A percentile compares a stretch with the other conserved stretches of the same genome.
Evolutionary conservation across 2,329 filamentous ascomycete species (phyloP).

Genomic region (Colletotrichum simmondsii): DNA sequence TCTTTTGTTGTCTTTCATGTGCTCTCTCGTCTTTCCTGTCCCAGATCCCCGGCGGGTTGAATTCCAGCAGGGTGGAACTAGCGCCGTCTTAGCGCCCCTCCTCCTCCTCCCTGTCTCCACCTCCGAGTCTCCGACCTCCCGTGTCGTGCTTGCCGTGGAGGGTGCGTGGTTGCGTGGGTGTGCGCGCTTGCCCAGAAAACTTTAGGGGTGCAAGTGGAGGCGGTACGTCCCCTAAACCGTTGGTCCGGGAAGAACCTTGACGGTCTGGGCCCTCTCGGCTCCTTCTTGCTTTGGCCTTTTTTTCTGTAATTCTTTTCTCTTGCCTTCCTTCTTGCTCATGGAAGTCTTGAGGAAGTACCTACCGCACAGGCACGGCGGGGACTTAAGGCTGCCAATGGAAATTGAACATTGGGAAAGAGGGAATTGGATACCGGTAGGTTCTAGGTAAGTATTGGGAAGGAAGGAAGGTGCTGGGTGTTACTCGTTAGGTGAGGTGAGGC

Average conservation of each 20-base stretch:
- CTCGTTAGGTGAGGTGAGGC: too few relatives aligned
- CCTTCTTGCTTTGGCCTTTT: constrained; percentile 8
- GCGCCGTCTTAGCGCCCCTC: constrained; percentile 3
- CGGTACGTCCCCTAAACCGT: constrained; percentile 10
- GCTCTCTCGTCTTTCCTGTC: background rate
- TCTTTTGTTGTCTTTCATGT: background rate
- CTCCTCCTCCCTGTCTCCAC: too few relatives aligned
- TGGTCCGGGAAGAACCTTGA: constrained; percentile 23
- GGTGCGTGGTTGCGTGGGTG: too few relatives aligned
- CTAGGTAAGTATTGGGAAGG: too few relatives aligned
- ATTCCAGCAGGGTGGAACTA: constrained; percentile 30
- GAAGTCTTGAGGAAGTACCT: background rate
- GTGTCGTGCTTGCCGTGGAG: too few relatives aligned
- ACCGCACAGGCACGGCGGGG: background rate
- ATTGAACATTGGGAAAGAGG: too few relatives aligned
- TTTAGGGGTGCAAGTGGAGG: background rate
- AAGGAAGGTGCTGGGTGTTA: background rate
- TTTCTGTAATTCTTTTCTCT: background rate
- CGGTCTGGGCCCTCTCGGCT: background rate
- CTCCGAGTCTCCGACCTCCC: background rate
- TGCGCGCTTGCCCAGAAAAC: background rate
- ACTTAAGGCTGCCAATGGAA: background rate
- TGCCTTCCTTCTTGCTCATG: background rate
- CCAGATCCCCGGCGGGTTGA: background rate
- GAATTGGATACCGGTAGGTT: too few relatives aligned